Base-by-base conservation (phyloP, 148 eudicot species). In the Rhododendron griersonianum region DNA sequence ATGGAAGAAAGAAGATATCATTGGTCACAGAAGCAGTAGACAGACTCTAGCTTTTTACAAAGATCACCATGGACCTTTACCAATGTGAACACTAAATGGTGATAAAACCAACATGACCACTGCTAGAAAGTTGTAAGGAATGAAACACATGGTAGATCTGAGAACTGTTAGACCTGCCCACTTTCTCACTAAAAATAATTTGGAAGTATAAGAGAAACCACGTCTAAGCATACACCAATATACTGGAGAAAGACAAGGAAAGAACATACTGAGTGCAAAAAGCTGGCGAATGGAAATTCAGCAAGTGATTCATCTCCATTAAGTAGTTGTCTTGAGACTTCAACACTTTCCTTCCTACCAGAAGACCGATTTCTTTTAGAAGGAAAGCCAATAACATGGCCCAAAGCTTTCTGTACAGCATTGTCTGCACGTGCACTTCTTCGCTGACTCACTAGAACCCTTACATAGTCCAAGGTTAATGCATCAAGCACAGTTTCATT, bases 281-380 rank as follows among this genome's bases (percentile, higher is more conserved):
- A 89, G 95, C 98, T 93, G 44, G 96, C 94, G 81, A 84, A 93
- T 18, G 99, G 99, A 89, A 97, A 97, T 87, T 93, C 95, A 82
- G 99, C 99, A 30, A 97, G 92, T 77, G 99, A 97, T 90, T 94
- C 96, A 84, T 93, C 96, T 85, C 95, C 98, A 84, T 89, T 87
- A 61, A 94, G 87, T 84, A 97, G 91, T 91, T 88, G 87, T 25
- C 84, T 84, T 21, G 92, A 45, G 48, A 88, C 75, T 79, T 88
- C 86, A 63, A 78, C 79, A 87, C 81, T 83, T 71, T 45, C 90
- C 74, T 81, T 71, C 87, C 89, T 81, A 10, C 81, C 92, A 85
- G 90, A 85, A 87, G 88, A 84, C 82, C 84, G 88, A 61, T 84
- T 76, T 63, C 82, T 89, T 87, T 87, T 88, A 75, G 87, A 83